Evolutionary conservation across 257 asterid species (phyloP).

Genomic region (Euphrasia confusa): DNA sequence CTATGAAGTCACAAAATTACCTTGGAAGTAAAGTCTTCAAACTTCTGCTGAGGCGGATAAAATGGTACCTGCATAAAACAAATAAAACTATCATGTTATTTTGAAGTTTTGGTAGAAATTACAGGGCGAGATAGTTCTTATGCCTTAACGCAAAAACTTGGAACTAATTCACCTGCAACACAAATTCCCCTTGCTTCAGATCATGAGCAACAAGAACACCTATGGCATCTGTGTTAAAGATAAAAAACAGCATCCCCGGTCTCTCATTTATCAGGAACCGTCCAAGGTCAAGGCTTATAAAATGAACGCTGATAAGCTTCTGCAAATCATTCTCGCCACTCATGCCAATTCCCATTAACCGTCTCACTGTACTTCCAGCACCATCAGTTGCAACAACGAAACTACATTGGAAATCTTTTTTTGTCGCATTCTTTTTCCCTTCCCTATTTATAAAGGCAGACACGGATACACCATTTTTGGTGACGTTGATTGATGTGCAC

Average conservation of each 20-base stretch:
- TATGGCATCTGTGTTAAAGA: conserved; percentile 73
- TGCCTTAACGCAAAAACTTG: conserved; percentile 6
- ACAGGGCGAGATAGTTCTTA: conserved; percentile 3
- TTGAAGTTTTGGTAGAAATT: background rate
- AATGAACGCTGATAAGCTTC: conserved; percentile 86
- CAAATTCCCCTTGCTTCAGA: conserved; percentile 84
- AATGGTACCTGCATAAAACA: conserved; percentile 62
- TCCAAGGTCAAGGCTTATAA: conserved; percentile 72
- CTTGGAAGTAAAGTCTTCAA: conserved; percentile 66
- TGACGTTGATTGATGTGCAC: conserved; percentile 47
- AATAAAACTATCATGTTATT: conserved; percentile 14
- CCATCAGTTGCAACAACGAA: conserved; percentile 89
- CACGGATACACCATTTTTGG: conserved; percentile 47
- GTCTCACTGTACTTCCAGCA: conserved; percentile 78
- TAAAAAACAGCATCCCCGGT: conserved; percentile 92
- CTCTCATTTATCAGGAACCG: conserved; percentile 70
- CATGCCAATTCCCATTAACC: conserved; percentile 68
- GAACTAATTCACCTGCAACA: conserved; percentile 62
- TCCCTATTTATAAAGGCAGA: conserved; percentile 41
- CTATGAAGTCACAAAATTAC: conserved; percentile 32
- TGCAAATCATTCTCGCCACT: conserved; percentile 73
- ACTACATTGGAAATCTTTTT: conserved; percentile 47
- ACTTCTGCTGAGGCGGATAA: conserved; percentile 92
- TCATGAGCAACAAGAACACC: conserved; percentile 98
- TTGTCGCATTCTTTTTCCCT: conserved; percentile 35